Base-by-base conservation (phyloP, 148 eudicot genomes). In the Fagopyrum homotropicum region DNA sequence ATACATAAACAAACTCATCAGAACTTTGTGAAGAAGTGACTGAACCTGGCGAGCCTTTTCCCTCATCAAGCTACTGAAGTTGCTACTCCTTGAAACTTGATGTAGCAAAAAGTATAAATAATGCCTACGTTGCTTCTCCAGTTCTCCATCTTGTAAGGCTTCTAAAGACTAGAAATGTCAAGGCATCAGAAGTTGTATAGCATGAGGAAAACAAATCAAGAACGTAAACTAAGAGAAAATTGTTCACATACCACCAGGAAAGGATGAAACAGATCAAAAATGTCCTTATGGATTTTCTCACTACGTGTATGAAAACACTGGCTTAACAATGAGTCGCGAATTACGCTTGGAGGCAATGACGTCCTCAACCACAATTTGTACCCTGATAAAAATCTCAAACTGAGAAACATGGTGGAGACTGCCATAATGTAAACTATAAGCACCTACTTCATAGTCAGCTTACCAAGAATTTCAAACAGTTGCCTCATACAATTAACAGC, bases 31-130 rank as follows among this genome's bases (percentile, higher is more conserved):
- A 66, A 40, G 16, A 66, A 66, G 47, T 66, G 47, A 66, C 17
- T 43, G 46, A 76, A 95, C 98, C 97, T 95, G 98, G 83, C 91
- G 88, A 78, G 98, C 98, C 76, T 92, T 95, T 82, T 95, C 84
- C 78, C 92, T 90, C 96, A 95, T 95, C 78, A 95, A 81, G 43
- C 56, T 76, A 87, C 97, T 92, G 81, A 95, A 95, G 85, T 95
- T 95, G 80, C 97, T 92, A 83, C 98, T 95, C 80, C 88, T 88
- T 55, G 97, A 88, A 76, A 89, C 98, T 90, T 95, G 98, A 83
- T 95, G 98, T 76, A 95, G 85, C 72, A 95, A 91, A 82, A 95
- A 95, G 74, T 86, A 95, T 69, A 95, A 66, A 70, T 90, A 83
- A 81, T 95, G 89, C 72, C 98, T 90, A 61, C 98, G 84, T 83